Conservation (phyloP, 2,329 filamentous ascomycete species). For the Orbilia javanica region DNA sequence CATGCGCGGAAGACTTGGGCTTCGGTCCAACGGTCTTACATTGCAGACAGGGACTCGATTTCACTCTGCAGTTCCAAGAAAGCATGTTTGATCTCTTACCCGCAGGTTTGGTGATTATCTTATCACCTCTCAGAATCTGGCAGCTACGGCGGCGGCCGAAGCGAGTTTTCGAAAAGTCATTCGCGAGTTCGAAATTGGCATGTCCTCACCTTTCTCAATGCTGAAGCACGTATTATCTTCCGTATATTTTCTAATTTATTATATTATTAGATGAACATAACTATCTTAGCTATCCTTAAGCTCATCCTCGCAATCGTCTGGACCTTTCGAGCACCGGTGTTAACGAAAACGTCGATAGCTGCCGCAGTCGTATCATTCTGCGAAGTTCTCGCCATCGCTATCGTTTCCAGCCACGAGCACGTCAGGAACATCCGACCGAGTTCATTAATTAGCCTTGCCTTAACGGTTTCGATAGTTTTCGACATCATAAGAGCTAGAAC, state of each 20-base stretch:
- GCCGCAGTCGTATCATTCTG: conserved; percentile 47
- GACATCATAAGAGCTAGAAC: conserved; percentile 42
- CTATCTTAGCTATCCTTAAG: conserved; percentile 36
- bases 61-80: conserved; percentile 47
- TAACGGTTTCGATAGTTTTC: conserved; percentile 42
- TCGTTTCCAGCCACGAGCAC: conserved; percentile 49
- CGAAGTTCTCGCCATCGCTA: conserved; percentile 42
- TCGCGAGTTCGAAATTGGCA: conserved; percentile 46
- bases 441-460: conserved; percentile 32
- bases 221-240: neutral
- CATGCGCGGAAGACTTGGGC: conserved; percentile 41
- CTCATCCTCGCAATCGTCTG: conserved; percentile 40
- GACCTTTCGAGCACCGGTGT: conserved; percentile 31
- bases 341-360: conserved; percentile 39
- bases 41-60: conserved; percentile 44
- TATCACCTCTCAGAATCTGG: conserved; percentile 37
- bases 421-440: conserved; percentile 53
- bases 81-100: conserved; percentile 42
- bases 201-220: neutral
- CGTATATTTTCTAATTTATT: neutral
- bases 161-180: conserved; percentile 52
- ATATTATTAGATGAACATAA: conserved; percentile 32
- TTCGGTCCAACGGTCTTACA: conserved; percentile 42
- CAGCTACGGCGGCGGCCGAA: conserved; percentile 33
- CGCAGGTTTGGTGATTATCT: conserved; percentile 33